These are phyloP conservation scores for Leccinellum rugosiceps DNA, from an alignment of 768 basidiomycete genomes.

Conservation along the genomic window DNA sequence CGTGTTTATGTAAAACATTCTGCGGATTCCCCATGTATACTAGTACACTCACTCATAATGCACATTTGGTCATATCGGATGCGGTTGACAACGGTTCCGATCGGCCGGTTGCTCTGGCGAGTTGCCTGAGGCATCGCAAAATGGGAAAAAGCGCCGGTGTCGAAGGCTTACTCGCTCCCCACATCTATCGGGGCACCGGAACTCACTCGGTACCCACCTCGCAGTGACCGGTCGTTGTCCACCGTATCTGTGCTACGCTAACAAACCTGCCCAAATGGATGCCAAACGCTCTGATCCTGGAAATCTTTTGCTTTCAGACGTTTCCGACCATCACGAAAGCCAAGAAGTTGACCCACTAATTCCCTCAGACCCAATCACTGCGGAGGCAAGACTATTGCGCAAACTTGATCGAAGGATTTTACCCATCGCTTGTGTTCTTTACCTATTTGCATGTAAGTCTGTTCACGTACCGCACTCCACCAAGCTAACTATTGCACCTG, in stretches of 20 bases:
- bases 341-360: slow-evolving; percentile 21
- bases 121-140: neutral
- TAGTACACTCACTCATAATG: no score
- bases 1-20: no score
- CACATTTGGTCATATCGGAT: no score
- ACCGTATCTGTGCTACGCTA: neutral
- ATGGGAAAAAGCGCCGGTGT: neutral
- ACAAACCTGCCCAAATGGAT: slow-evolving; percentile 10
- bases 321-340: neutral
- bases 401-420: slow-evolving; percentile 68
- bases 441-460: slow-evolving; percentile 70
- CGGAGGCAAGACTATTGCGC: slow-evolving; percentile 54
- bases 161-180: neutral
- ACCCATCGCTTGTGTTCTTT: slow-evolving; percentile 70
- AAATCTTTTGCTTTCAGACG: slow-evolving; percentile 3
- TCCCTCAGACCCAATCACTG: slow-evolving; percentile 19
- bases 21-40: no score
- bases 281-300: slow-evolving; percentile 12
- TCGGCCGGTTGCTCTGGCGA: neutral
- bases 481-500: neutral
- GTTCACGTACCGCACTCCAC: neutral
- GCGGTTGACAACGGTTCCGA: neutral
- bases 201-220: neutral
- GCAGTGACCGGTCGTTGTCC: neutral
- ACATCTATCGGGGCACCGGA: neutral